Percentiles rank a stretch among this genome's conserved stretches.
These are phyloP conservation scores for Acanthamoeba rhysodes DNA, from an alignment of 208 protist species.

Conservation along the genomic window DNA sequence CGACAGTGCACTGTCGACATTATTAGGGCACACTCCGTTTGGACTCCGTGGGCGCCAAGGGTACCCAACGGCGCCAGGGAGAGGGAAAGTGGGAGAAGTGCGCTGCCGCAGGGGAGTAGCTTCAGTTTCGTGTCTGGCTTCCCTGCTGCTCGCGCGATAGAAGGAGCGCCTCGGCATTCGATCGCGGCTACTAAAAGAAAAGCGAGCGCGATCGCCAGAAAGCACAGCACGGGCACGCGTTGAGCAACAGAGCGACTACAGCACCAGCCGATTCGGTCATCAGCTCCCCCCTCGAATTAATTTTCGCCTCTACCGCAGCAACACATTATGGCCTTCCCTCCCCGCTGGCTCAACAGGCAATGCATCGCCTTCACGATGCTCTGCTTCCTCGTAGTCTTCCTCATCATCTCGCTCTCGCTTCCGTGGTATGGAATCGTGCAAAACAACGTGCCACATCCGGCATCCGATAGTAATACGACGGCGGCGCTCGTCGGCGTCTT, in stretches of 20 bases:
- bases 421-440: slow-evolving; percentile 69
- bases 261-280: neutral
- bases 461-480: slow-evolving; percentile 6
- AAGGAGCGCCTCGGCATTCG: neutral
- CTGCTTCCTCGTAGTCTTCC: slow-evolving; percentile 16
- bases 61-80: neutral
- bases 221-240: neutral
- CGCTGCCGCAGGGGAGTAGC: neutral
- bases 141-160: neutral
- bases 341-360: slow-evolving; percentile 59
- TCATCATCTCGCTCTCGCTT: slow-evolving; percentile 57
- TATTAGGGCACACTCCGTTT: neutral
- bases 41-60: slow-evolving; percentile 3
- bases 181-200: neutral
- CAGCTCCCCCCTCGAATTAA: slow-evolving; percentile 2
- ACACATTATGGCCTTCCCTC: slow-evolving; percentile 19
- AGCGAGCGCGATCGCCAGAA: neutral
- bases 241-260: neutral
- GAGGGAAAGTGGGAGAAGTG: neutral
- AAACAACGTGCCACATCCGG: slow-evolving; percentile 65
- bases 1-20: too few species aligned
- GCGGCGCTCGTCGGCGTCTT: slow-evolving; percentile 2
- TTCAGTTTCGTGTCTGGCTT: slow-evolving; percentile 6
- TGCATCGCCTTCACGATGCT: slow-evolving; percentile 73
- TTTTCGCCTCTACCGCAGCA: neutral